These are phyloP conservation scores for Phytophthora europaea DNA, from an alignment of 352 stramenopile genomes.

Conservation along the genomic window DNA sequence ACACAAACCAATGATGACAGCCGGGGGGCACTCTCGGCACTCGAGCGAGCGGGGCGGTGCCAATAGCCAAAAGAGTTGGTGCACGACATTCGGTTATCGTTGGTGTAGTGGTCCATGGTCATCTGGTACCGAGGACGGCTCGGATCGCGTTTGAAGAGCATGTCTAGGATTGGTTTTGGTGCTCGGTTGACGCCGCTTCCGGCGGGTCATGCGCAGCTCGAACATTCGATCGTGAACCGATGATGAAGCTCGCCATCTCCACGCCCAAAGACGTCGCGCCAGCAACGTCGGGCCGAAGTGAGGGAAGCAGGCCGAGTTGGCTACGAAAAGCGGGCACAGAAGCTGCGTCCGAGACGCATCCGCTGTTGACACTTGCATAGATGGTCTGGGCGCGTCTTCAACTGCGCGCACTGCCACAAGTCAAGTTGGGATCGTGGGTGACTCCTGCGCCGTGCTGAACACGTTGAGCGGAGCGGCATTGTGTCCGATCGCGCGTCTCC, in stretches of 20 bases:
- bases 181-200: constrained; percentile 8
- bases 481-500: not conserved
- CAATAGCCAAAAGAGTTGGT: constrained; percentile 15
- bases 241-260: constrained; percentile 25
- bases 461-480: not conserved
- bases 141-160: constrained; percentile 9
- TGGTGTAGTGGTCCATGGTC: not conserved
- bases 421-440: not conserved
- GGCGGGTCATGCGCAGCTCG: constrained; percentile 7
- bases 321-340: constrained; percentile 17
- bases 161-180: constrained; percentile 3
- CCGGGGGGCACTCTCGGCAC: not conserved
- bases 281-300: not conserved
- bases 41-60: constrained; percentile 7
- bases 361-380: constrained; percentile 15
- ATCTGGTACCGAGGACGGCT: constrained; percentile 22
- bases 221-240: not conserved
- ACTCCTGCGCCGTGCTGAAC: not conserved
- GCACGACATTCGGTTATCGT: constrained; percentile 22
- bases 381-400: not conserved
- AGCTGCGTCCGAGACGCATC: constrained; percentile 23
- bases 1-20: constrained; percentile 38
- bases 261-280: constrained; percentile 8
- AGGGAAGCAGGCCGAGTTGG: constrained; percentile 4
- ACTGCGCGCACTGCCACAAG: not conserved